Evolutionary conservation across 2,329 filamentous ascomycete species (phyloP).

Genomic region (Clarireedia monteithiana): DNA sequence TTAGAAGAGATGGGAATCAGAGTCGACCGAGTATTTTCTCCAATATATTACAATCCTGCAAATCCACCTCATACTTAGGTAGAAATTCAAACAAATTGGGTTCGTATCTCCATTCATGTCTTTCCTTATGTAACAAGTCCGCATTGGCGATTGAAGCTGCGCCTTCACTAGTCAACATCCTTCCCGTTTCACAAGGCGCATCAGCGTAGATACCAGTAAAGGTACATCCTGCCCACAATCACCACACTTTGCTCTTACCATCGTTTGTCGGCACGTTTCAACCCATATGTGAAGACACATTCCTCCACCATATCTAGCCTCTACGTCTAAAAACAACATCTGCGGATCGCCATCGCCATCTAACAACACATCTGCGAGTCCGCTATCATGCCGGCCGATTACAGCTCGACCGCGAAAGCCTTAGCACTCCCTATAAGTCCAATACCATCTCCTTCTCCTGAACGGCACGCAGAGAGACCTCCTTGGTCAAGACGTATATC

Average conservation of each 20-base stretch:
- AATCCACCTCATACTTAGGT: too few relatives aligned
- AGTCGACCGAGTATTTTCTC: too few relatives aligned
- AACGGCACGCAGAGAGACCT: constrained; percentile 34
- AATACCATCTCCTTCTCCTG: constrained; percentile 38
- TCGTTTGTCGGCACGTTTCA: background rate
- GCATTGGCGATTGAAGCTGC: background rate
- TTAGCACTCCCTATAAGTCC: constrained; percentile 38
- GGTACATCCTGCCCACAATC: background rate
- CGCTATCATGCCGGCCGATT: constrained; percentile 43
- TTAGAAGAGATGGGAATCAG: too few relatives aligned
- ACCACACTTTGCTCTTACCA: background rate
- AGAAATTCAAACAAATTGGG: background rate
- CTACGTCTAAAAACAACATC: background rate
- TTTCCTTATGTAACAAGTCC: background rate
- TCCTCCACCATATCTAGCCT: background rate
- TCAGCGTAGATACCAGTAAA: background rate
- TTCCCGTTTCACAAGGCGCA: constrained; percentile 4
- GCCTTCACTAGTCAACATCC: background rate
- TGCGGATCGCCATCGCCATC: background rate
- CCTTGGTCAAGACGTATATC: constrained; percentile 43
- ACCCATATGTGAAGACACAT: constrained; percentile 2
- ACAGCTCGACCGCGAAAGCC: constrained; percentile 41
- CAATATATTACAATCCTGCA: too few relatives aligned
- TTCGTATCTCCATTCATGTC: background rate
- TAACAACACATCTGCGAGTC: background rate